Percentiles rank a stretch among this genome's conserved stretches.
These are phyloP conservation scores for Microcyclospora tardicrescens DNA, from an alignment of 2,329 filamentous ascomycete genomes.

Conservation along the genomic window DNA sequence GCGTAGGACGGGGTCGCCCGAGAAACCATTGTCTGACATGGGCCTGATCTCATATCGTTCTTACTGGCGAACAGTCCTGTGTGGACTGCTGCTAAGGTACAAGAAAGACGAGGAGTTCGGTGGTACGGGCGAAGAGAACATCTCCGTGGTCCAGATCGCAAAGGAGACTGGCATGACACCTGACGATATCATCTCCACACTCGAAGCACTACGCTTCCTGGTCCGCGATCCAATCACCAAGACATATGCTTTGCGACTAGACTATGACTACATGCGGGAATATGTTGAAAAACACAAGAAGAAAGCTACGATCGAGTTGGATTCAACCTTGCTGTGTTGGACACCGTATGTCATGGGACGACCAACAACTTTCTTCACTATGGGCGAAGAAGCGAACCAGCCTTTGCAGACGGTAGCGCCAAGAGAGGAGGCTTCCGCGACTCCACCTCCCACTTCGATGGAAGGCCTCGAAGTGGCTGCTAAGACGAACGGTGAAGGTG, in stretches of 20 bases:
- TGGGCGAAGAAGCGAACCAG: conserved; percentile 25
- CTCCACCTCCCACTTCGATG: too few relatives aligned
- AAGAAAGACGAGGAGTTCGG: neutral
- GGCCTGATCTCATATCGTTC: conserved; percentile 93
- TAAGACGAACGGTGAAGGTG: too few relatives aligned
- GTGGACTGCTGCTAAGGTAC: conserved; percentile 62
- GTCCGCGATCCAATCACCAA: conserved; percentile 82
- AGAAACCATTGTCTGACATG: conserved; percentile 97
- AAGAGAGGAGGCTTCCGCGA: conserved; percentile 52
- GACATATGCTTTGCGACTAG: conserved; percentile 77
- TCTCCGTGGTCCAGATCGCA: conserved; percentile 55
- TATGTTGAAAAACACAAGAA: conserved; percentile 82
- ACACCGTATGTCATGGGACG: conserved; percentile 95
- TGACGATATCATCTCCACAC: conserved; percentile 86
- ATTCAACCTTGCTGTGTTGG: conserved; percentile 73
- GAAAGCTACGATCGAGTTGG: conserved; percentile 77
- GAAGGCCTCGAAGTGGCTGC: conserved; percentile 23
- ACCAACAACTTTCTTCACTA: conserved; percentile 23
- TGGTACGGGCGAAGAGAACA: conserved; percentile 4
- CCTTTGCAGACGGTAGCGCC: conserved; percentile 70
- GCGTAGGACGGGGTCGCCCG: conserved; percentile 84
- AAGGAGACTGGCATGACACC: conserved; percentile 88
- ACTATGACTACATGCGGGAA: conserved; percentile 70
- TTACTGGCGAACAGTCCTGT: conserved; percentile 87
- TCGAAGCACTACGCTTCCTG: conserved; percentile 80